Conservation (phyloP, 1,139 yeast species). For the Suhomyces bolitotheri region DNA sequence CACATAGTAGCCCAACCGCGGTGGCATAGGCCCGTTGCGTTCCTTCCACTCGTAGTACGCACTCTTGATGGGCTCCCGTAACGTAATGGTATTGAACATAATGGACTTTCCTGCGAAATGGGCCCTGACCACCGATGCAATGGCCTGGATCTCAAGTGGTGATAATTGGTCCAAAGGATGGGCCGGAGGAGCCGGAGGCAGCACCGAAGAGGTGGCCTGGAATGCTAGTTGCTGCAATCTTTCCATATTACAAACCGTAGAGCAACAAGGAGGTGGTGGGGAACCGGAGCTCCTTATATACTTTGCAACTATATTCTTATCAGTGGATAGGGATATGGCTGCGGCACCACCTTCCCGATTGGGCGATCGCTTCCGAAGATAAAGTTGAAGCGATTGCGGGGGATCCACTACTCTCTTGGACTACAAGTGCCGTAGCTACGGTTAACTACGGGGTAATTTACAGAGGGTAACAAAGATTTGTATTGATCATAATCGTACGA, state of each 20-base stretch:
- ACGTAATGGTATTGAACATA: conserved; percentile 66
- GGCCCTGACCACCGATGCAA: conserved; percentile 44
- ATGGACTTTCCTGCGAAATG: conserved; percentile 49
- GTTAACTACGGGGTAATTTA: too few relatives aligned
- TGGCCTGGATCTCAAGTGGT: conserved; percentile 53
- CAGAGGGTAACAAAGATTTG: too few relatives aligned
- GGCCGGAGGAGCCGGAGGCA: conserved; percentile 52
- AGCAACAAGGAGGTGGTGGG: background rate
- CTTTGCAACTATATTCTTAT: conserved; percentile 6
- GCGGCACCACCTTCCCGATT: conserved; percentile 1
- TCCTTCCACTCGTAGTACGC: conserved; percentile 68
- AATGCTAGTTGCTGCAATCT: conserved; percentile 65
- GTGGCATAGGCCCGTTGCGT: conserved; percentile 58
- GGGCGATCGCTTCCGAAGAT: background rate
- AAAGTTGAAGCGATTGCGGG: background rate
- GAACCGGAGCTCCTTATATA: conserved; percentile 1
- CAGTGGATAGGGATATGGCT: conserved; percentile 10
- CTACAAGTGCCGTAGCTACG: too few relatives aligned
- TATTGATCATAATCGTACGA: too few relatives aligned
- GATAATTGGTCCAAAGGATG: conserved; percentile 78
- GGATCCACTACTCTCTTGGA: too few relatives aligned
- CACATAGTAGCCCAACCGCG: conserved; percentile 67
- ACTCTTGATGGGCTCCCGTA: conserved; percentile 68
- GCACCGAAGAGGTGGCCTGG: conserved; percentile 56
- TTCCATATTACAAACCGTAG: conserved; percentile 44